phyloP scores from a whole-genome alignment of 2,329 filamentous ascomycete species.

The Calonectria hongkongensis region DNA sequence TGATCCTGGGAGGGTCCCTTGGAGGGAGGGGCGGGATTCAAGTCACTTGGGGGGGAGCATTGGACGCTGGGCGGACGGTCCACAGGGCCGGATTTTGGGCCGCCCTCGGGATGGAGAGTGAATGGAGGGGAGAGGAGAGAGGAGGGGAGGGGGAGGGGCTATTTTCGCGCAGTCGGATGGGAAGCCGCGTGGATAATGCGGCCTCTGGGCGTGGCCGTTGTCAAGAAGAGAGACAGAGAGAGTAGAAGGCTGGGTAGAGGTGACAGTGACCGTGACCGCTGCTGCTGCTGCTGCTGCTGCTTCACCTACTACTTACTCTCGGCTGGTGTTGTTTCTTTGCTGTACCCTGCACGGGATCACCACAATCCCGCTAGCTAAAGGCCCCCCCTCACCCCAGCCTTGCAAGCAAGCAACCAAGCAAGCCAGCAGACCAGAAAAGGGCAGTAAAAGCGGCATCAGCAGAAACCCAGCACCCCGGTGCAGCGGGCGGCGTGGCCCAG shows the following conservation, averaged over 20 bases:
- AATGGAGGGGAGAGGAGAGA: slow-evolving; percentile 11
- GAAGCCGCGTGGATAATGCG: slow-evolving; percentile 3
- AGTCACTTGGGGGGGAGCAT: slow-evolving; percentile 31
- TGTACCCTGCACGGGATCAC: neutral
- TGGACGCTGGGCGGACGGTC: slow-evolving; percentile 36
- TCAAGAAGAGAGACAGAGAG: neutral
- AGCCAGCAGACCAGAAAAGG: too few relatives aligned
- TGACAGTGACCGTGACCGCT: neutral
- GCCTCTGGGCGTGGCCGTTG: slow-evolving; percentile 10
- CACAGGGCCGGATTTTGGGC: slow-evolving; percentile 51
- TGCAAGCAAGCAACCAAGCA: too few relatives aligned
- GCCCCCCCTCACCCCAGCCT: neutral
- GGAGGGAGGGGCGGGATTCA: slow-evolving; percentile 24
- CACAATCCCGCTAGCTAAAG: neutral
- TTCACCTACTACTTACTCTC: too few relatives aligned
- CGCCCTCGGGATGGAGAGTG: slow-evolving; percentile 41
- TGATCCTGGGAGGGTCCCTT: slow-evolving; percentile 31
- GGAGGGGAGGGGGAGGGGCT: slow-evolving; percentile 2
- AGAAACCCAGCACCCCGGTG: slow-evolving; percentile 55
- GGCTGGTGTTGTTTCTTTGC: slow-evolving; percentile 11
- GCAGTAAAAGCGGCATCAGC: slow-evolving; percentile 49
- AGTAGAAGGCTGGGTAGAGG: neutral
- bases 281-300: neutral
- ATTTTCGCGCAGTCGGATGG: neutral
- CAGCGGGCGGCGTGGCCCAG: slow-evolving; percentile 25